Percentiles rank a stretch among this genome's conserved stretches.
Conservation (phyloP, 2,329 filamentous ascomycete species). For the Verticillium dahliae region DNA sequence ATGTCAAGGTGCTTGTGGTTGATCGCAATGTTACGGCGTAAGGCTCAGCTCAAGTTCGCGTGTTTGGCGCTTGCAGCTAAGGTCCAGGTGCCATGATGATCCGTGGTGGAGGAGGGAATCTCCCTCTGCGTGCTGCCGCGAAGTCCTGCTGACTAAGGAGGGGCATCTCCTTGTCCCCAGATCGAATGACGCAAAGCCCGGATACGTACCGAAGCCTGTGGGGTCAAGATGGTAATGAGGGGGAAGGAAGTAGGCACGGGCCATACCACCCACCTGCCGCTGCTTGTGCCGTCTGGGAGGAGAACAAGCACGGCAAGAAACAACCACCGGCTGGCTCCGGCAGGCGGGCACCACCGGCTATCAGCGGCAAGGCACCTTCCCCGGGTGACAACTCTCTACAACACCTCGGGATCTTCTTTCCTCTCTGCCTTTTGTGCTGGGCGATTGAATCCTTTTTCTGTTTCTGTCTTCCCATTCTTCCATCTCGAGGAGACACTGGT, state of each 20-base stretch:
- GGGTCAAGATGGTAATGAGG: neutral
- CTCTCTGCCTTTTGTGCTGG: neutral
- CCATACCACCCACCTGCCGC: neutral
- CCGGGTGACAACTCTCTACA: neutral
- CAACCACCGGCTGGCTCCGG: neutral
- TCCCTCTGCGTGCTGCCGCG: too few relatives aligned
- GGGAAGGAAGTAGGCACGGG: neutral
- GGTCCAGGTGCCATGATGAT: neutral
- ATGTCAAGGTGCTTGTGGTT: too few relatives aligned
- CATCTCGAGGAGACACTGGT: neutral
- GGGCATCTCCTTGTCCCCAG: neutral
- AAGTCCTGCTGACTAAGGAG: conserved; percentile 1
- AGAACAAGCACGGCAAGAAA: neutral
- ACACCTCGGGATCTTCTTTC: neutral
- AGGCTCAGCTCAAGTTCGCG: neutral
- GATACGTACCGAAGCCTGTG: neutral
- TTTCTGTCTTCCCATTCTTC: neutral
- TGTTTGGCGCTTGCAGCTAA: neutral
- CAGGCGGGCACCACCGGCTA: neutral
- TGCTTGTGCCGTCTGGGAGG: neutral
- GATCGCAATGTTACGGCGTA: too few relatives aligned
- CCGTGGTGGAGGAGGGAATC: neutral
- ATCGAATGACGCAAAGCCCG: neutral
- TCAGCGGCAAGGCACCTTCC: neutral
- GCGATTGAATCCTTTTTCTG: neutral